Conservation (phyloP, 148 eudicot species). For the Salicornia ramosissima region DNA sequence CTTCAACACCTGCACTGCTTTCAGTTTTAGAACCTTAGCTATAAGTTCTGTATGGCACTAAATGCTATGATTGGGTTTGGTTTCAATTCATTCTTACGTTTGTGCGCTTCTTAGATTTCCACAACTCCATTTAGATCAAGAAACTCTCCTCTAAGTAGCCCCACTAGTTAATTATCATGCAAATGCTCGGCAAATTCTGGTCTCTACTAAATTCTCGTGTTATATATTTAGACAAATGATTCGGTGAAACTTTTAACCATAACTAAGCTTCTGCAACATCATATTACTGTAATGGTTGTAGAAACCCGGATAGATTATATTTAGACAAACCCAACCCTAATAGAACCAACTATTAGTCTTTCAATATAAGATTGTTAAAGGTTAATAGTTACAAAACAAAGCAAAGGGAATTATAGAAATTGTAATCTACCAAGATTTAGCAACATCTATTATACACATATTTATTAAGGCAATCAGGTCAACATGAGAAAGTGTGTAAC, state of each 20-base stretch:
- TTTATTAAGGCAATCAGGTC: too few species aligned
- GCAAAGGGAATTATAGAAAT: too few species aligned
- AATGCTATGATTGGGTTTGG: background rate
- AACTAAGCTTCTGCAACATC: background rate
- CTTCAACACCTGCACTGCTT: background rate
- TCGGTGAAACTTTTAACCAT: background rate
- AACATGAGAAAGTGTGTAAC: background rate
- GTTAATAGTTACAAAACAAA: too few species aligned
- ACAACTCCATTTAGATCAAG: background rate
- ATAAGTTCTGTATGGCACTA: too few species aligned
- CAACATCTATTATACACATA: too few species aligned
- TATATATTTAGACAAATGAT: background rate
- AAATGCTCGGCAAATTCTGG: background rate
- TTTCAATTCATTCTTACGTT: background rate
- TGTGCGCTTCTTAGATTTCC: background rate
- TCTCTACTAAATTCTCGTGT: background rate
- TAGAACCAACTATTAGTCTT: too few species aligned
- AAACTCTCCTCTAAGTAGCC: background rate
- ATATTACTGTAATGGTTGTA: too few species aligned
- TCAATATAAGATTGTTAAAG: too few species aligned
- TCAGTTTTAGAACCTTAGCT: background rate
- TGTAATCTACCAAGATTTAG: too few species aligned
- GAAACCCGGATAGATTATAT: too few species aligned
- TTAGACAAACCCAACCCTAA: too few species aligned
- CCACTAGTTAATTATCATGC: background rate